Evolutionary conservation across 768 basidiomycete genomes (phyloP), one percentile per base, ranked within the genome.

Genomic region (Boletus tylopilopsis): DNA sequence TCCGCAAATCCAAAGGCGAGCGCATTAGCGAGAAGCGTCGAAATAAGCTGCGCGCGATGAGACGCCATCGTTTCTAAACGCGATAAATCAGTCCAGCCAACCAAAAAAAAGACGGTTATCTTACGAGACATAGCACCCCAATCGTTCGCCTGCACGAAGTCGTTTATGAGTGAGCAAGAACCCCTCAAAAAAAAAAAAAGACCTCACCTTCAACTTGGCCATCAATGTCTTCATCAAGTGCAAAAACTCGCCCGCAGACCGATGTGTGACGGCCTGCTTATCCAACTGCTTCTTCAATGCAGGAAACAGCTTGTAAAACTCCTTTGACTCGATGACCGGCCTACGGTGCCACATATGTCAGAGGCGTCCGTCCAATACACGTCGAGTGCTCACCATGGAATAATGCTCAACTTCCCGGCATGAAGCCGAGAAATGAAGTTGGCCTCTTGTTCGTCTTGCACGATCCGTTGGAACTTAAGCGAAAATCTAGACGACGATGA

Each of bases 371-470:
- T 10, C 33, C 29, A 11, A 30, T 13, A 10, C 13, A 0, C 49
- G 24, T n/a, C n/a, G n/a, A n/a, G n/a, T n/a, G n/a, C n/a, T n/a
- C 42, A 67, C 84, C 84, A 85, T 5, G 82, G 83, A 12, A 84
- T 72, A 15, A 85, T 84, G 32, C 70, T 71, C 7, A 84, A 55
- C 44, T 71, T 71, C 2, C 82, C 81, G 0, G 72, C 69, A 50
- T 84, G 84, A 5, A 84, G 71, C 2, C 72, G 76, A 15, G 80
- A 75, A 47, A 85, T 82, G 56, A 85, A 84, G 51, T 85, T 85
- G 0, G 76, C 67, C 27, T 71, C 78, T 61, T 82, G 80, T 49
- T 85, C 81, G 4, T 79, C 72, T 46, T 78, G 73, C 15, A 85
- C 80, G 18, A 84, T 83, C 63, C 75, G 72, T 64, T 80, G 68